Conservation (phyloP, 805 yeast species). For the Pichia phayaonensis region DNA sequence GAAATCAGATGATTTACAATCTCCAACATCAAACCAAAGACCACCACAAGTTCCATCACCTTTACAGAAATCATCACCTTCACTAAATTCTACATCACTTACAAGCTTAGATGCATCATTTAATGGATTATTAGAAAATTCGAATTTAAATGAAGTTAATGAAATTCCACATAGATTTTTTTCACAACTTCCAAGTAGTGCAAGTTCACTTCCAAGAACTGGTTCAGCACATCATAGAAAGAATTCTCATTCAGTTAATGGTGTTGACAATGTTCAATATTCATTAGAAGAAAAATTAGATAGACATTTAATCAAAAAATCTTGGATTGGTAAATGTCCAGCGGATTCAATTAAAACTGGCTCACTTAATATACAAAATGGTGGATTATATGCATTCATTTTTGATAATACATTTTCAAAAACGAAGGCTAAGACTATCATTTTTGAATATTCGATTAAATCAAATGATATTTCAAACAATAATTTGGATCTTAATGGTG, state of each 20-base stretch:
- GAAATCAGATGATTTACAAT: conserved; percentile 10
- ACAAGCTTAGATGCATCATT: neutral
- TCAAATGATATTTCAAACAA: neutral
- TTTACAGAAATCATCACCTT: conserved; percentile 10
- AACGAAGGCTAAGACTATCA: conserved; percentile 71
- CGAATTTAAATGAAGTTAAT: conserved; percentile 25
- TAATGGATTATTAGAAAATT: conserved; percentile 14
- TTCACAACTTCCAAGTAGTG: neutral
- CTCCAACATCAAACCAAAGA: neutral
- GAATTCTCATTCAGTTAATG: neutral
- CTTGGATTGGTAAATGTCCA: conserved; percentile 48
- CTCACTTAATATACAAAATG: conserved; percentile 45
- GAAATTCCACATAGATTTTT: conserved; percentile 25
- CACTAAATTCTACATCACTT: neutral
- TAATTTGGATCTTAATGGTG: neutral
- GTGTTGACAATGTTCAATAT: conserved; percentile 8
- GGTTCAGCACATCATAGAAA: neutral
- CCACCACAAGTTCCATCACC: neutral
- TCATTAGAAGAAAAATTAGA: conserved; percentile 50
- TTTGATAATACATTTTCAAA: conserved; percentile 90
- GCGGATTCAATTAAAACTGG: conserved; percentile 62
- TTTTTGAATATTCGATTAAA: conserved; percentile 41
- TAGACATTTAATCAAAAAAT: conserved; percentile 41
- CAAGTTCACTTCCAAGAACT: neutral
- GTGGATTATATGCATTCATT: conserved; percentile 78